Conservation (phyloP, 2,329 filamentous ascomycete genomes). For the Didymella glomerata region DNA sequence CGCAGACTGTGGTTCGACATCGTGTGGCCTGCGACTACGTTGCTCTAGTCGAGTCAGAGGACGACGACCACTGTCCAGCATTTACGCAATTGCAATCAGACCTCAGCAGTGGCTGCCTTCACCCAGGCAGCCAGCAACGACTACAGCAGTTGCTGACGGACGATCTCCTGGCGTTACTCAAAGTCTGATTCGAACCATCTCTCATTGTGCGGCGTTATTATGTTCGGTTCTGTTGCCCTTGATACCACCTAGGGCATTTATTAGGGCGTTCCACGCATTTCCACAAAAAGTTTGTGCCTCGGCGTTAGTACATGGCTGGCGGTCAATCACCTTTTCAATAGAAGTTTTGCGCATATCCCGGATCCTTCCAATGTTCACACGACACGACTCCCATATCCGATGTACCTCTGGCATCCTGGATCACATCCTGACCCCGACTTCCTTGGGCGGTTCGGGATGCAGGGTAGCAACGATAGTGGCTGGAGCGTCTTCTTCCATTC, state of each 20-base stretch:
- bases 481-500: slow-evolving; percentile 42
- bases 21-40: slow-evolving; percentile 65
- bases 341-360: slow-evolving; percentile 34
- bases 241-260: slow-evolving; percentile 29
- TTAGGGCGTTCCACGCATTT: slow-evolving; percentile 35
- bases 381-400: slow-evolving; percentile 35
- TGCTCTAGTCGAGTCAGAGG: slow-evolving; percentile 61
- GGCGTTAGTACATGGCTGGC: slow-evolving; percentile 45
- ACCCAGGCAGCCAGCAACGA: slow-evolving; percentile 65
- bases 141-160: slow-evolving; percentile 62
- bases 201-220: slow-evolving; percentile 21
- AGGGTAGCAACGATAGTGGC: slow-evolving; percentile 36
- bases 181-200: slow-evolving; percentile 44
- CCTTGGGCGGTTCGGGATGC: slow-evolving; percentile 26
- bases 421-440: slow-evolving; percentile 10
- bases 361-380: slow-evolving; percentile 38
- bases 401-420: slow-evolving; percentile 35
- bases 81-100: slow-evolving; percentile 62
- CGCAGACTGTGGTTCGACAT: slow-evolving; percentile 59
- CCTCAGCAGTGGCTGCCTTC: slow-evolving; percentile 63
- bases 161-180: slow-evolving; percentile 62
- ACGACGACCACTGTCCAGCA: slow-evolving; percentile 53
- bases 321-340: slow-evolving; percentile 33
- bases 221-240: slow-evolving; percentile 34
- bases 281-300: slow-evolving; percentile 42